Evolutionary conservation across 2,329 filamentous ascomycete species (phyloP).

Genomic region (Colletotrichum horii): DNA sequence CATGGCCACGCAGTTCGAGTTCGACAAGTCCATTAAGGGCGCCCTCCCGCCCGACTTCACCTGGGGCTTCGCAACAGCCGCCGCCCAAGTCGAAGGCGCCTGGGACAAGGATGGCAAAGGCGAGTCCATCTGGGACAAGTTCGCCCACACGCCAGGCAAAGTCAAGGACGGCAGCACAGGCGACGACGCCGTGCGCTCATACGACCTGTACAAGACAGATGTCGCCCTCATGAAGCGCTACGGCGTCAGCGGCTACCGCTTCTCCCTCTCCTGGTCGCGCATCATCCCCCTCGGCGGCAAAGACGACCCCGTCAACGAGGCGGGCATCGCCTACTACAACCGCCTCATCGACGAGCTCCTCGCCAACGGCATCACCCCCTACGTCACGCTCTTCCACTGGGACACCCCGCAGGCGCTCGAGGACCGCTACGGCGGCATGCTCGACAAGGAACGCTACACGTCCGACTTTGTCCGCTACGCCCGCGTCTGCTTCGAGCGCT

Average conservation of each 20-base stretch:
- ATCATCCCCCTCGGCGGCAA: conserved; percentile 69
- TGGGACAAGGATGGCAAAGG: conserved; percentile 47
- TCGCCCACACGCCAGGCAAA: conserved; percentile 41
- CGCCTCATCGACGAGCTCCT: conserved; percentile 64
- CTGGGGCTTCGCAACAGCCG: conserved; percentile 46
- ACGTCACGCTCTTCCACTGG: conserved; percentile 71
- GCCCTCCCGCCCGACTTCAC: conserved; percentile 38
- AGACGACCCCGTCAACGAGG: conserved; percentile 66
- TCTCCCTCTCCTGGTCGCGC: conserved; percentile 69
- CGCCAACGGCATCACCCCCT: conserved; percentile 61
- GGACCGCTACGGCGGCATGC: conserved; percentile 63
- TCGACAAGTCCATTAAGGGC: conserved; percentile 30
- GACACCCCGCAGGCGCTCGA: conserved; percentile 65
- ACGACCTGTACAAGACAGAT: conserved; percentile 53
- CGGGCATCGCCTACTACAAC: conserved; percentile 64
- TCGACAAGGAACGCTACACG: conserved; percentile 67
- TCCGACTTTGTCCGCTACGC: conserved; percentile 65
- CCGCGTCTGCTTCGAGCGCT: conserved; percentile 61
- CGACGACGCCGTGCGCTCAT: conserved; percentile 42
- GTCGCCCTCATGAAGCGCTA: conserved; percentile 64
- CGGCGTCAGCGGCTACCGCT: conserved; percentile 65
- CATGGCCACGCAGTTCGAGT: conserved; percentile 24
- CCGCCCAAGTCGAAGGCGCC: conserved; percentile 45
- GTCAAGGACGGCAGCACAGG: conserved; percentile 43
- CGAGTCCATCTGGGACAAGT: conserved; percentile 44